Conservation (phyloP, 352 stramenopile species). For the Globisporangium mamillatum region DNA sequence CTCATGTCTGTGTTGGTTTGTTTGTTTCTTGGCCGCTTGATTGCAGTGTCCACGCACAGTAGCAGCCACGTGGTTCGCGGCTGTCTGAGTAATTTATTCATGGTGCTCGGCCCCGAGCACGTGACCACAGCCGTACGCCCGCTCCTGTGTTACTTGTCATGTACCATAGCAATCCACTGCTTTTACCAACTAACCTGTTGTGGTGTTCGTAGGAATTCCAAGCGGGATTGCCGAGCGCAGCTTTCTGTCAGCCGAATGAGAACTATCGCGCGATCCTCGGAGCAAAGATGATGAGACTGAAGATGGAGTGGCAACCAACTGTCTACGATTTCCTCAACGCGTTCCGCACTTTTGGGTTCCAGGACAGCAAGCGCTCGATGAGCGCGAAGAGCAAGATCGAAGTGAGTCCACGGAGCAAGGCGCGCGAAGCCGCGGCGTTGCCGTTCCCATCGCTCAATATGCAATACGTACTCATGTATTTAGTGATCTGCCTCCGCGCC, state of each 20-base stretch:
- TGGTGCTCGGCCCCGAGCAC: conserved; percentile 22
- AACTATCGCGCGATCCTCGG: conserved; percentile 43
- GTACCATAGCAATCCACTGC: background rate
- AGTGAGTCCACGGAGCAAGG: conserved; percentile 29
- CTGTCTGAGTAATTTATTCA: conserved; percentile 73
- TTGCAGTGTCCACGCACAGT: conserved; percentile 72
- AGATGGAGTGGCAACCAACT: conserved; percentile 68
- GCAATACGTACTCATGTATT: conserved; percentile 72
- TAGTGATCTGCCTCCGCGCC: conserved; percentile 68
- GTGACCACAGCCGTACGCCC: conserved; percentile 9
- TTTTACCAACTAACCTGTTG: background rate
- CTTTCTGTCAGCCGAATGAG: conserved; percentile 50
- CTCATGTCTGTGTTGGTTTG: background rate
- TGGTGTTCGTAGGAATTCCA: conserved; percentile 31
- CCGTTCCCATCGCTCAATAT: conserved; percentile 81
- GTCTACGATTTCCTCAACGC: conserved; percentile 77
- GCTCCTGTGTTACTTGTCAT: conserved; percentile 1
- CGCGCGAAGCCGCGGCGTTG: conserved; percentile 15
- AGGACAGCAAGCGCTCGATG: conserved; percentile 83
- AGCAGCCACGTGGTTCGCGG: conserved; percentile 62
- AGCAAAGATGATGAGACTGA: conserved; percentile 25
- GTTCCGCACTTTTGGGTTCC: conserved; percentile 77
- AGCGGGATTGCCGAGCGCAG: conserved; percentile 44
- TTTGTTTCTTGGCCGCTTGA: conserved; percentile 12
- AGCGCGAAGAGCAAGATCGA: conserved; percentile 76